Base-by-base conservation (phyloP, 2,329 filamentous ascomycete genomes). In the Fusarium torulosum region DNA sequence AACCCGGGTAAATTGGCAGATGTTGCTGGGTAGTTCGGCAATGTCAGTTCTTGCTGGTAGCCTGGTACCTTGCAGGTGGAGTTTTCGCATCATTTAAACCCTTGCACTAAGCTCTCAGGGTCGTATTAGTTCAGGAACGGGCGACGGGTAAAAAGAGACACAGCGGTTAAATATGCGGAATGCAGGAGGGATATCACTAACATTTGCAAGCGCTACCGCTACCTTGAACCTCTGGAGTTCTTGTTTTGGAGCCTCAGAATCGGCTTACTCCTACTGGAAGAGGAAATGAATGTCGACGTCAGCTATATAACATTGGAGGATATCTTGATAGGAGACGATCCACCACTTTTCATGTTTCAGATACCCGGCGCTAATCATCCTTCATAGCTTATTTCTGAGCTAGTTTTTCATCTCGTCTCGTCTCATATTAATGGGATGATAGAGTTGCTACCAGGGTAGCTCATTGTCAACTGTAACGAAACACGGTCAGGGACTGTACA, bases 341-440 rank as follows among this genome's bases (percentile, higher is more conserved):
- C 29, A 33, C 35, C 21, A 25, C 40, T 29, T 51, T 59, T 38
- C 40, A 37, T 17, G 65, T 69, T 69, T 68, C 65, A 68, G 60
- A 68, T 67, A 53, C 59, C 42, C 65, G 65, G 53, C 64, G 64
- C 64, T 65, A 59, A 53, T 13, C 27, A 14, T 23, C 42, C 44
- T 63, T 58, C 1, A 27, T 44, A 47, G 45, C 45, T 46, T 50
- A 41, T 38, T 57, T 35, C 33, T 7, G n/a, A 35, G 33, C 33
- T 35, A 35, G 33, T 9, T 35, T 17, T 35, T 35, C 33, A 35
- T 59, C 47, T 57, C 38, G 43, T 41, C 27, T 43, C 38, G 40
- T 58, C 49, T 21, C 20, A 25, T 15, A 25, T 19, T 51, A 27
- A 40, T 63, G 50, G 62, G 10, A 29, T 29, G 25, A 10, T 25